Evolutionary conservation across 2,329 filamentous ascomycete genomes (phyloP).

Genomic region (Alternaria conjuncta): DNA sequence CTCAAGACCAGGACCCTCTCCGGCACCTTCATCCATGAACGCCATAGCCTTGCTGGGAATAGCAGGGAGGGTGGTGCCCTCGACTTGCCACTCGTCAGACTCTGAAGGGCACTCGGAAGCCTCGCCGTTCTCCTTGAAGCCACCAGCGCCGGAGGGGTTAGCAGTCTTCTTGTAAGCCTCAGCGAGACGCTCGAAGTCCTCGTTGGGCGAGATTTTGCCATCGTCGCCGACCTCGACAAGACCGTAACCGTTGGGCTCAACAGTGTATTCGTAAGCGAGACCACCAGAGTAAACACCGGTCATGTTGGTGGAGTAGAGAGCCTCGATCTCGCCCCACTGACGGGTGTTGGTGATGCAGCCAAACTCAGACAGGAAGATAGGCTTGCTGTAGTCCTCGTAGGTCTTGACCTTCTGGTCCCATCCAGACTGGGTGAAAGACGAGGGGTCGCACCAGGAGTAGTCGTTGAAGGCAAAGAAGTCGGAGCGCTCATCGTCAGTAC

Average conservation of each 20-base stretch:
- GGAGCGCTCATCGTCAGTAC: constrained; percentile 79
- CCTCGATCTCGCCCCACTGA: constrained; percentile 76
- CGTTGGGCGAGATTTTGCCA: constrained; percentile 61
- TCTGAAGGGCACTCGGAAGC: constrained; percentile 62
- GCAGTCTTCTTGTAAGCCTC: constrained; percentile 57
- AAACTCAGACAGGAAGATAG: constrained; percentile 89
- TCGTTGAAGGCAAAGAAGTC: constrained; percentile 93
- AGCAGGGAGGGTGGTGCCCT: constrained; percentile 58
- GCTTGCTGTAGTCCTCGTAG: constrained; percentile 47
- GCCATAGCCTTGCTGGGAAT: constrained; percentile 62
- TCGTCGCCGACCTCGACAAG: constrained; percentile 70
- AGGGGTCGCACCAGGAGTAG: constrained; percentile 73
- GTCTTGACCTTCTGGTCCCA: constrained; percentile 66
- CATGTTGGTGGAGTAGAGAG: constrained; percentile 85
- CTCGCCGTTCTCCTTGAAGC: constrained; percentile 61
- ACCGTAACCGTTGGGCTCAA: constrained; percentile 71
- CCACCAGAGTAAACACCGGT: constrained; percentile 91
- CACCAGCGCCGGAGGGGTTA: constrained; percentile 63
- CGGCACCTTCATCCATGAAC: constrained; percentile 65
- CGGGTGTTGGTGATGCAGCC: constrained; percentile 85
- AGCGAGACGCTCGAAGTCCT: constrained; percentile 68
- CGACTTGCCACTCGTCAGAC: constrained; percentile 63
- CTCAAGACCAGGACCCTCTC: constrained; percentile 61
- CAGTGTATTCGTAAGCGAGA: constrained; percentile 91
- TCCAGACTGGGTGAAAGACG: constrained; percentile 72